Evolutionary conservation across 805 yeast genomes (phyloP).

Genomic region (Ogataea philodendri): DNA sequence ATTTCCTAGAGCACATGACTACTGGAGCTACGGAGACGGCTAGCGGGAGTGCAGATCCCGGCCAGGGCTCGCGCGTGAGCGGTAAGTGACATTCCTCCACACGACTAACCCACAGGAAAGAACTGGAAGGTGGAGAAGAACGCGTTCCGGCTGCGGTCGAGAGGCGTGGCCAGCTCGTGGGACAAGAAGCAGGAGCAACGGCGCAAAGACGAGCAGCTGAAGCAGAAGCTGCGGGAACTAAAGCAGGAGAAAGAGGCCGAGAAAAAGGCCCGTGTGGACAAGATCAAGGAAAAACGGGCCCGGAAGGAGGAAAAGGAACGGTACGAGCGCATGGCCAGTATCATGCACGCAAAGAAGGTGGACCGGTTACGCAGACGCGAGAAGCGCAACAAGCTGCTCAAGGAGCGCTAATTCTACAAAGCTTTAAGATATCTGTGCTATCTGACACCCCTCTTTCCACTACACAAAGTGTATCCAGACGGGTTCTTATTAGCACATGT

Average conservation of each 20-base stretch:
- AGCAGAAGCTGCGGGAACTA: conserved; percentile 65
- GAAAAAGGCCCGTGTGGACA: conserved; percentile 51
- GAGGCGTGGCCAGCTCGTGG: conserved; percentile 64
- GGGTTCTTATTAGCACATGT: conserved; percentile 36
- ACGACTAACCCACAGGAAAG: conserved; percentile 43
- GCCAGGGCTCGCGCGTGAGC: conserved; percentile 32
- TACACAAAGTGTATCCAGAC: conserved; percentile 32
- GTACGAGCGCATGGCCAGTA: conserved; percentile 73
- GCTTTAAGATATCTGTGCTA: conserved; percentile 30
- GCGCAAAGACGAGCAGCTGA: conserved; percentile 61
- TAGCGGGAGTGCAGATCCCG: no score
- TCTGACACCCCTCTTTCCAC: conserved; percentile 40
- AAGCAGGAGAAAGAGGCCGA: conserved; percentile 74
- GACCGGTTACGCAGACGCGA: conserved; percentile 88
- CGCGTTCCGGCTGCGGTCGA: conserved; percentile 62
- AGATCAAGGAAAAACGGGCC: conserved; percentile 69
- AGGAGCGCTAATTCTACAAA: conserved; percentile 67
- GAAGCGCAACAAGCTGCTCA: conserved; percentile 90
- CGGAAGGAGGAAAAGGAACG: conserved; percentile 87
- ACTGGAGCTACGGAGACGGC: no score
- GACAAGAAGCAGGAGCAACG: conserved; percentile 64
- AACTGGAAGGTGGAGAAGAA: conserved; percentile 68
- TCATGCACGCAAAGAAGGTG: conserved; percentile 89
- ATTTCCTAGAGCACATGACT: no score
- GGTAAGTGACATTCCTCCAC: conserved; percentile 19